Base-by-base conservation (phyloP, 2,329 filamentous ascomycete genomes). In the Pezicula neosporulosa region DNA sequence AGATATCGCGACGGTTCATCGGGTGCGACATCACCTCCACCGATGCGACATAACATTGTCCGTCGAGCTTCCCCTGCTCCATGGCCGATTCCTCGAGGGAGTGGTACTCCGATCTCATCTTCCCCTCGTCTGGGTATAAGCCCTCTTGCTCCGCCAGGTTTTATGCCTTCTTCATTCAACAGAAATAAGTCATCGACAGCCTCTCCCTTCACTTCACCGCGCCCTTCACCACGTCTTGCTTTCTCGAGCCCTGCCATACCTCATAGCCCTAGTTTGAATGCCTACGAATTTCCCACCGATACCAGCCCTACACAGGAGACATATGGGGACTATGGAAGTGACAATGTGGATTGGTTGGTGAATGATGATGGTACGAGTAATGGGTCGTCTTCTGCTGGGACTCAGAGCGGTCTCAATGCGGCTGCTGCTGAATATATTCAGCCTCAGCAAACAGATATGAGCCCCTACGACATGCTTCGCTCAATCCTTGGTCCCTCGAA, bases 291-390 rank as follows among this genome's bases (percentile, higher is more conserved):
- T 72, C 81, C 83, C 45, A 93, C 84, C 65, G 91, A 96, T 63
- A 80, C 85, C 18, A 89, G 85, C 45, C 87, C 90, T 6, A 84
- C 88, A 16, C 85, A 86, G 42, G 92, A 97, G 64, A 89, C 89
- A 54, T 93, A 95, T 66, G 91, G 91, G 51, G 91, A 97, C 63
- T 87, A 91, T 65, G 92, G 93, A 60, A 89, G 87, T 56, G 93
- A 97, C 68, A 96, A 94, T 62, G 91, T 99, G 48, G 93, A 97
- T 70, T 97, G 93, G 94, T 80, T 97, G 43, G 90, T 97, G 48
- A 86, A 82, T 60, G 94, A 94, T 67, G 92, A 96, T 68, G 87
- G 90, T 63, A 84, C 82, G 49, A 88, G 86, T 63, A 92, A 87
- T 60, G 82, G 91, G 52, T 86, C 90, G 21, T 96, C 91, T 21